These are phyloP conservation scores for Primulina huaijiensis DNA, from an alignment of 257 asterid genomes.

Conservation along the genomic window DNA sequence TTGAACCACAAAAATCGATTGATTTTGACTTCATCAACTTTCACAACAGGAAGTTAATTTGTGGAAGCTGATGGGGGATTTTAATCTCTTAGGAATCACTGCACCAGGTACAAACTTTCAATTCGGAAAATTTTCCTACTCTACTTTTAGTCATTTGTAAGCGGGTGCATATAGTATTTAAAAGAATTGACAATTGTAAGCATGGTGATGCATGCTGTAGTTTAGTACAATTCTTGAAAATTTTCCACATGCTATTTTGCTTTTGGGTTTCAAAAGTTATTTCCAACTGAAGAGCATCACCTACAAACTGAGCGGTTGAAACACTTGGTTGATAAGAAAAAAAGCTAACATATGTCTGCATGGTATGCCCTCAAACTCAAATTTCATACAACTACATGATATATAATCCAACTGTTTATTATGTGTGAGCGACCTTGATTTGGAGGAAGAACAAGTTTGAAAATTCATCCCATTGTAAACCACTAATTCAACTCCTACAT, in stretches of 20 bases:
- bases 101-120: constrained; percentile 64
- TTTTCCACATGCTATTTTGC: no score
- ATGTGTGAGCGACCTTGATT: no score
- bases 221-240: no score
- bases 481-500: no score
- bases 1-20: constrained; percentile 8
- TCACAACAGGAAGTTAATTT: constrained; percentile 69
- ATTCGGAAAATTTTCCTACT: constrained; percentile 11
- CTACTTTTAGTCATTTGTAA: constrained; percentile 7
- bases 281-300: background rate
- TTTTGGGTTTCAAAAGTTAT: no score
- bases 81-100: constrained; percentile 92
- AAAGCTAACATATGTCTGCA: no score
- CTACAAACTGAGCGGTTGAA: background rate
- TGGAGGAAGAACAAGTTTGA: no score
- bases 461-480: no score
- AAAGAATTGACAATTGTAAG: background rate
- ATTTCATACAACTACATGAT: no score
- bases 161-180: background rate
- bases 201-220: background rate
- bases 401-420: no score
- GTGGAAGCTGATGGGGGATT: constrained; percentile 97
- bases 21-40: constrained; percentile 19
- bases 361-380: no score
- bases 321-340: no score